Base-by-base conservation (phyloP, 1,139 yeast species). In the Scheffersomyces lignicola region DNA sequence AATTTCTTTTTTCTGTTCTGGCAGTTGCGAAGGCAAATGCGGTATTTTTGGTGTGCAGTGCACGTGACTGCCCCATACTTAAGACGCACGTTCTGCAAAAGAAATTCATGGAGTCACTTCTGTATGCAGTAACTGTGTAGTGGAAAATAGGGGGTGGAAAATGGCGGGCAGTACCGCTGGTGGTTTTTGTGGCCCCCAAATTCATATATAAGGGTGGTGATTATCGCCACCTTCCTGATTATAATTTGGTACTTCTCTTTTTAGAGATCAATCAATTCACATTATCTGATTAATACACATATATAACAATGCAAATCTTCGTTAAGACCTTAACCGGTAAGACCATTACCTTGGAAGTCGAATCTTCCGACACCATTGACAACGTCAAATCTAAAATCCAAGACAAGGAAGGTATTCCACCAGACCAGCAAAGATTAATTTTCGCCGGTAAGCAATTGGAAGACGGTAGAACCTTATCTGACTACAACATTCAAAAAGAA, bases 331-430 rank as follows among this genome's bases (percentile, higher is more conserved):
- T 80, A 52, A 80, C 86, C 5, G 86, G 86, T 56, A 80, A 80
- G 67, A 80, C 88, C 30, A 80, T 80, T 47, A 80, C 86, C 17
- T 59, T 80, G 39, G 86, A 79, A 58, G 84, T 80, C 30, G 86
- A 80, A 54, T 80, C 86, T n/a, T 79, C 86, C 3, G 86, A 80
- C 65, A 80, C 86, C 35, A 80, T 80, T 42, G 87, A 80, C 58
- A 80, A 80, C 52, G 78, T 73, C 49, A 73, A 73, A 56, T 62
- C 75, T 32, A 72, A 72, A 57, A 73, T 73, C 41, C 77, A 72
- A 58, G 77, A 71, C 55, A 71, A 71, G 58, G 78, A 72, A 56
- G 78, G 78, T 45, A 72, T 72, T 46, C 63, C 75, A 57, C 66
- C 72, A 51, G 77, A 72, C 55, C 78, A 72, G 54, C 78, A 72